Conservation (phyloP, 2,329 filamentous ascomycete species). For the Dactylellina drechsleri region DNA sequence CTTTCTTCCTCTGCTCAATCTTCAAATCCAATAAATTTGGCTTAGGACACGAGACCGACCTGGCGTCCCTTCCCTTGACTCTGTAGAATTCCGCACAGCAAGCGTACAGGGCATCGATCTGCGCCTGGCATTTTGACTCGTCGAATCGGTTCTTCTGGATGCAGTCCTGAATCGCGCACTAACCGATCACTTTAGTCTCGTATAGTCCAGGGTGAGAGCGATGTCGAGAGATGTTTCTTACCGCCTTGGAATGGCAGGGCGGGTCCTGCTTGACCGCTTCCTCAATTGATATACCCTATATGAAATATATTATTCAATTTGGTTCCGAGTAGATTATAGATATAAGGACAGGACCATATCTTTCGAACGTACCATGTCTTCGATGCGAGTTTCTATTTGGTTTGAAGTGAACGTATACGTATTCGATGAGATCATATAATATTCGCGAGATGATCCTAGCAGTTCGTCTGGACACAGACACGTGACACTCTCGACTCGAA, state of each 20-base stretch:
- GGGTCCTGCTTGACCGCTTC: slow-evolving; percentile 48
- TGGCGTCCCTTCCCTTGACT: slow-evolving; percentile 78
- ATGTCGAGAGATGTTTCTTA: slow-evolving; percentile 9
- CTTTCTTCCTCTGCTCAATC: slow-evolving; percentile 76
- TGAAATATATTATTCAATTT: not conserved
- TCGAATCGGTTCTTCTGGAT: slow-evolving; percentile 84
- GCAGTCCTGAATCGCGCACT: slow-evolving; percentile 71
- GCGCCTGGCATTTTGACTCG: slow-evolving; percentile 80
- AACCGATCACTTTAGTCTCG: not conserved
- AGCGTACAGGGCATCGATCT: slow-evolving; percentile 87
- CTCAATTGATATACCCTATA: slow-evolving; percentile 40
- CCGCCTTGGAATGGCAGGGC: slow-evolving; percentile 47
- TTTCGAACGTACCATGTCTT: not conserved
- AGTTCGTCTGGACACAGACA: no score
- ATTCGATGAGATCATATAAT: slow-evolving; percentile 5
- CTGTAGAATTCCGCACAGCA: slow-evolving; percentile 92
- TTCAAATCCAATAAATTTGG: slow-evolving; percentile 81
- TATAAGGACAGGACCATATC: no score
- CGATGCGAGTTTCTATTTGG: not conserved
- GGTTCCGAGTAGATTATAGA: no score
- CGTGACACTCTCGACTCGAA: no score
- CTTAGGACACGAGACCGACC: slow-evolving; percentile 85
- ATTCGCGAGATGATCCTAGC: not conserved
- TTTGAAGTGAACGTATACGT: not conserved
- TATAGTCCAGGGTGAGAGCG: not conserved